These are phyloP conservation scores for Cryptococcus floricola DNA, from an alignment of 1,284 basidiomycete species.

Conservation along the genomic window DNA sequence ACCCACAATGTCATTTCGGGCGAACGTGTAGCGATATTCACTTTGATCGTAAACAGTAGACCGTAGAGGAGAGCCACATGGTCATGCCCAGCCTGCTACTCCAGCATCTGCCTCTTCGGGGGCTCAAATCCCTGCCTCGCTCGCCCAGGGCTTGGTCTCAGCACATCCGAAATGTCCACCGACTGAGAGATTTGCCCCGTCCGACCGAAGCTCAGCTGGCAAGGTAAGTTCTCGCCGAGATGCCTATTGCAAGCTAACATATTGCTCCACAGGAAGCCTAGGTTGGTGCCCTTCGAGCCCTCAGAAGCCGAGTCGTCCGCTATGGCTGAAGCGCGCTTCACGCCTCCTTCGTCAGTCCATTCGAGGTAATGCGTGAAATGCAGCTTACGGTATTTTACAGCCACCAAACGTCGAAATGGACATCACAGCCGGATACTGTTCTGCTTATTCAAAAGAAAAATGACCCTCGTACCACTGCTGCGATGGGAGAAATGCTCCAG, in stretches of 20 bases:
- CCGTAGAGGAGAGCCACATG: no score
- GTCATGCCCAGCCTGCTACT: no score
- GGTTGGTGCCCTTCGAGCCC: slow-evolving; percentile 12
- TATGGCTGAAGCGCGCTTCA: slow-evolving; percentile 15
- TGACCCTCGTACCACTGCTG: slow-evolving; percentile 48
- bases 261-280: slow-evolving; percentile 8
- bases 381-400: slow-evolving; percentile 7
- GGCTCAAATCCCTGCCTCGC: neutral
- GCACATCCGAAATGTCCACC: slow-evolving; percentile 16
- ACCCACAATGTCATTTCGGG: neutral
- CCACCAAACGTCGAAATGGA: slow-evolving; percentile 36
- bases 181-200: slow-evolving; percentile 25
- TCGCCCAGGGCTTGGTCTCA: neutral
- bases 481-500: slow-evolving; percentile 49
- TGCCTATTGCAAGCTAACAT: neutral
- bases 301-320: slow-evolving; percentile 19
- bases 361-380: neutral
- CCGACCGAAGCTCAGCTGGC: slow-evolving; percentile 15
- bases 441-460: slow-evolving; percentile 54
- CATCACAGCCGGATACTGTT: slow-evolving; percentile 41
- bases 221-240: slow-evolving; percentile 11
- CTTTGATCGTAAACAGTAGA: no score
- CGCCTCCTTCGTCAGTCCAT: slow-evolving; percentile 11
- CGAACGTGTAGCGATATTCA: no score
- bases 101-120: no score